Evolutionary conservation across 164 flowering plant species (phyloP).

Genomic region (Santalum album): DNA sequence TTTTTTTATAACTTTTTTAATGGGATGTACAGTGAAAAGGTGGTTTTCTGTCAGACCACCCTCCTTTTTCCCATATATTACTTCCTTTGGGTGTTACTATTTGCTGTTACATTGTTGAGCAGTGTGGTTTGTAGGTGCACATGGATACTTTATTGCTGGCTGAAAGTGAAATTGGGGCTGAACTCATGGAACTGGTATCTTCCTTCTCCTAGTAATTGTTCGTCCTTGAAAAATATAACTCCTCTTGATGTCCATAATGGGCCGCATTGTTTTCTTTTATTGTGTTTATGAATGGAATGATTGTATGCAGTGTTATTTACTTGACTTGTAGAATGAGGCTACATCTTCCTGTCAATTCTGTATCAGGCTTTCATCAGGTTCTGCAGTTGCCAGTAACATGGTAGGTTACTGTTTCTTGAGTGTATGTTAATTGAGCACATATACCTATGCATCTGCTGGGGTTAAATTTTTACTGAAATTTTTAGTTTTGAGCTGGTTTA

Average conservation of each 20-base stretch:
- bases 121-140: conserved; percentile 35
- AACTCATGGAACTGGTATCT: conserved; percentile 56
- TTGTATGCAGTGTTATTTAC: conserved; percentile 2
- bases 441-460: too few species aligned
- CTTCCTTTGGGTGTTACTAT: neutral
- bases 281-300: too few species aligned
- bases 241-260: neutral
- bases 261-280: neutral
- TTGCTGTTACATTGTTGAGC: neutral
- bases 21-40: too few species aligned
- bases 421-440: too few species aligned
- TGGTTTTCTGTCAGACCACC: too few species aligned
- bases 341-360: conserved; percentile 39
- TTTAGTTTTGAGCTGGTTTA: too few species aligned
- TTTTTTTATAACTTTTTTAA: too few species aligned
- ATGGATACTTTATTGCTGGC: conserved; percentile 23
- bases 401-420: conserved; percentile 23
- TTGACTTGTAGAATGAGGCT: conserved; percentile 37
- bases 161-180: conserved; percentile 14
- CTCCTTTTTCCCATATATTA: too few species aligned
- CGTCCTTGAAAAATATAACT: conserved; percentile 8
- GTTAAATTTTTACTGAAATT: too few species aligned
- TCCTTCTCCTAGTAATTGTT: conserved; percentile 43
- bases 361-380: conserved; percentile 46
- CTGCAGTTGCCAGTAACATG: conserved; percentile 47